Conservation (phyloP, 2,329 filamentous ascomycete genomes). For the Colletotrichum paranaense region DNA sequence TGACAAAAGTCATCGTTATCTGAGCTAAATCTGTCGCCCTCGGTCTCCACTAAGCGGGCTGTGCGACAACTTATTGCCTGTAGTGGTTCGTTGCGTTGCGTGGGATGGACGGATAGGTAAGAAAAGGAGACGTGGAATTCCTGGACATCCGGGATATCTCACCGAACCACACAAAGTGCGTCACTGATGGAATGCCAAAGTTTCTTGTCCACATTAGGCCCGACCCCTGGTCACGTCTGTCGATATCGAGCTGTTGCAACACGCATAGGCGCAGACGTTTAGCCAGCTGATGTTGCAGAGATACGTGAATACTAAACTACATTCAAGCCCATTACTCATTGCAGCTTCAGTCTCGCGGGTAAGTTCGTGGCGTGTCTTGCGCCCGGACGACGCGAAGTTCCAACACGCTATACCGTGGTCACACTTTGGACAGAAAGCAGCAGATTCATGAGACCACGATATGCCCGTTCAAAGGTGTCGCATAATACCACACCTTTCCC, state of each 20-base stretch:
- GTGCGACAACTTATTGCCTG: slow-evolving; percentile 29
- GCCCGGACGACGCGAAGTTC: background rate
- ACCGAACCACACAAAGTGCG: background rate
- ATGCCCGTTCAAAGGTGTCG: slow-evolving; percentile 1
- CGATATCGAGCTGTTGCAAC: background rate
- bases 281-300: background rate
- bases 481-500: background rate
- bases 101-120: slow-evolving; percentile 11
- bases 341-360: background rate
- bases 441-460: slow-evolving; percentile 1
- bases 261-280: background rate
- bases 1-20: slow-evolving; percentile 24
- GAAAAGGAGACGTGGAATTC: background rate
- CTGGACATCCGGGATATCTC: slow-evolving; percentile 12
- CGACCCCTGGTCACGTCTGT: slow-evolving; percentile 11
- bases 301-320: too few species aligned
- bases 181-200: slow-evolving; percentile 3
- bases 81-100: slow-evolving; percentile 29
- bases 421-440: background rate
- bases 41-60: slow-evolving; percentile 27
- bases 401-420: background rate
- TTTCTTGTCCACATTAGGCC: slow-evolving; percentile 16
- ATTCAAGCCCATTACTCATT: background rate
- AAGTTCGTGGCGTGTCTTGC: slow-evolving; percentile 15
- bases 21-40: slow-evolving; percentile 25